Evolutionary conservation across 2,329 filamentous ascomycete genomes (phyloP), one percentile per base, ranked within the genome.

Genomic region (Penicillium sp.): DNA sequence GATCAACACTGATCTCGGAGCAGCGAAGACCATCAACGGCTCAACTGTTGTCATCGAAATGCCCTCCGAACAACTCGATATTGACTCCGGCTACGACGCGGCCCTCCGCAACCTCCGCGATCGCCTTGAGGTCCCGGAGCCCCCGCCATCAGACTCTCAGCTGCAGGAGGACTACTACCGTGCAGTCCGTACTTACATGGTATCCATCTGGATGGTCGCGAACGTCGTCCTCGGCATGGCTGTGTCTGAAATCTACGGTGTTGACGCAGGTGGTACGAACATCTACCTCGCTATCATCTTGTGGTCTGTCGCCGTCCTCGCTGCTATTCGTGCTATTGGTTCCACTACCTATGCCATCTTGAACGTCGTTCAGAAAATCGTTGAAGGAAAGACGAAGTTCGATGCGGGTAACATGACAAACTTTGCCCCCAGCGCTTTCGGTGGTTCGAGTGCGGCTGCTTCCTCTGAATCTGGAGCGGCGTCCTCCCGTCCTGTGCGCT

Each of bases 151-250:
- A 41, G 93, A 97, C 65, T 80, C 84, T 0, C 94, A 97, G 76
- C 77, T 91, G 75, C 94, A 99, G 73, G 94, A 99, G 74, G 94
- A 99, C 76, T 99, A 99, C 82, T 99, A 99, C 82, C 90, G 92
- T 72, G 90, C 88, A 39, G 94, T 99, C 50, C 86, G 94, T 52
- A 99, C 94, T 0, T 99, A 99, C 85, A 95, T 99, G 87, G 94
- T 99, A 13, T 86, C 96, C 41, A 82, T 87, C 45, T 99, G 94
- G 94, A 91, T 99, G 83, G 82, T 95, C 35, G 85, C 86, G 65
- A 99, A 99, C 72, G 91, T 89, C 4, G 85, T 96, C 56, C 85
- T 99, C 37, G 93, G 90, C 69, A 99, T 99, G 94, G 85, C 88
- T 2, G 87, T 97, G 15, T 89, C 84, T 6, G 94, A 99, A 75